These are phyloP conservation scores for Boletus tylopilopsis DNA, from an alignment of 768 basidiomycete species.

Conservation along the genomic window DNA sequence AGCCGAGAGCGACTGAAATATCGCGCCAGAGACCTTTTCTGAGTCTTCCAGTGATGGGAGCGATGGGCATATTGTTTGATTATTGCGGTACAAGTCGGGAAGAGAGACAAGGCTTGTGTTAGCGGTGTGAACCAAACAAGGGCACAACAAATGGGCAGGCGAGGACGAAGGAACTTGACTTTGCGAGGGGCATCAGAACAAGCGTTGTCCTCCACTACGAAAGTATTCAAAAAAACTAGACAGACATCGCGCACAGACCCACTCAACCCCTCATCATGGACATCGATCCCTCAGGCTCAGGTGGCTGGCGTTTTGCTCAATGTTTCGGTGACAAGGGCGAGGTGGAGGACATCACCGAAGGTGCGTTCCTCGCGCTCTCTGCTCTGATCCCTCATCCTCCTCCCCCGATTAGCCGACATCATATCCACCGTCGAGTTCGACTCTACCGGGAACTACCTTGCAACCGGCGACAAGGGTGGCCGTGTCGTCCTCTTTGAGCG, in stretches of 20 bases:
- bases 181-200: conserved; percentile 16
- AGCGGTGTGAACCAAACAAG: conserved; percentile 28
- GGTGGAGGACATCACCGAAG: conserved; percentile 99
- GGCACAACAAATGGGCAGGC: conserved; percentile 26
- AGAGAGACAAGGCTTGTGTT: not conserved
- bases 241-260: conserved; percentile 8
- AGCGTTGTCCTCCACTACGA: conserved; percentile 10
- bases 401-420: conserved; percentile 81
- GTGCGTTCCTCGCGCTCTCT: conserved; percentile 40
- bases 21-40: conserved; percentile 92
- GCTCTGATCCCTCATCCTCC: conserved; percentile 14
- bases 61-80: conserved; percentile 71
- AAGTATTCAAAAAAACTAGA: too few species aligned
- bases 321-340: conserved; percentile 99
- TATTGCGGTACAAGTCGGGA: conserved; percentile 30
- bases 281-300: conserved; percentile 77
- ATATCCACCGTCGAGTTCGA: conserved; percentile 99
- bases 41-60: conserved; percentile 90
- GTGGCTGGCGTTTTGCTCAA: conserved; percentile 98
- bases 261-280: conserved; percentile 52
- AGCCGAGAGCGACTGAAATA: conserved; percentile 66
- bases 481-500: conserved; percentile 98
- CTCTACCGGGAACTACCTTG: conserved; percentile 98
- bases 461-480: conserved; percentile 99
- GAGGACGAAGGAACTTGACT: too few species aligned